Evolutionary conservation across 306 rosid genomes (phyloP), one percentile per base, ranked within the genome.

Genomic region (Trifolium dubium): DNA sequence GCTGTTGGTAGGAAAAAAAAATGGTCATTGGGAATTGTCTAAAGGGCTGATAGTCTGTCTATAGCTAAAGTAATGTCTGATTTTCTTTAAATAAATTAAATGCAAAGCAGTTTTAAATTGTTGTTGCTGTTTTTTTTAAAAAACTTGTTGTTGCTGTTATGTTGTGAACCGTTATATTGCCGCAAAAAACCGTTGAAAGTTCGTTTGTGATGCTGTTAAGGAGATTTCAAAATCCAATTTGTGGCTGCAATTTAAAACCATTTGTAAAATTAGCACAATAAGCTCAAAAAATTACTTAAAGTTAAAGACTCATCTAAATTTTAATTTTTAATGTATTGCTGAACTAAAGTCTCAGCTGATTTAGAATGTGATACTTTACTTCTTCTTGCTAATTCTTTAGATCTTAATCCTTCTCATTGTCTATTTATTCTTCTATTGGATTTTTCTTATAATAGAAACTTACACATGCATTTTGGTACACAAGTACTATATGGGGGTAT

Each of bases 1-100:
- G 75, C 70, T 76, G 65, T 73, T 59, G 47, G 35, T 77, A 43
- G 66, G 64, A 1, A 58, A 44, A 44, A 44, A 69, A 75, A 60
- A 54, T 73, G 66, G 18, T 54, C 79, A 54, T 81, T 55, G 86
- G 84, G 71, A 85, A 70, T 64, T 82, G 86, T 81, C 73, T 39
- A 61, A 43, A 78, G 76, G 35, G 69, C 44, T 74, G 77, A 76
- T 70, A 64, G 49, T 39, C 77, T 69, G 73, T 77, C 70, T 59
- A 77, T 67, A 39, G 50, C 51, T 63, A 64, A 64, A 78, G 72
- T 63, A 46, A 64, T 74, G 79, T 69, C 54, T 44, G 64, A 11
- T 32, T 77, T 67, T 53, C 12, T 54, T 30, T 10, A 79, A 53
- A 28, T 28, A 32, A 40, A 44, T 30, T 39, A 41, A 77, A 62